A percentile compares a stretch with the other conserved stretches of the same genome.
phyloP scores from a whole-genome alignment of 2,329 filamentous ascomycete species.

The Colletotrichum plurivorum region DNA sequence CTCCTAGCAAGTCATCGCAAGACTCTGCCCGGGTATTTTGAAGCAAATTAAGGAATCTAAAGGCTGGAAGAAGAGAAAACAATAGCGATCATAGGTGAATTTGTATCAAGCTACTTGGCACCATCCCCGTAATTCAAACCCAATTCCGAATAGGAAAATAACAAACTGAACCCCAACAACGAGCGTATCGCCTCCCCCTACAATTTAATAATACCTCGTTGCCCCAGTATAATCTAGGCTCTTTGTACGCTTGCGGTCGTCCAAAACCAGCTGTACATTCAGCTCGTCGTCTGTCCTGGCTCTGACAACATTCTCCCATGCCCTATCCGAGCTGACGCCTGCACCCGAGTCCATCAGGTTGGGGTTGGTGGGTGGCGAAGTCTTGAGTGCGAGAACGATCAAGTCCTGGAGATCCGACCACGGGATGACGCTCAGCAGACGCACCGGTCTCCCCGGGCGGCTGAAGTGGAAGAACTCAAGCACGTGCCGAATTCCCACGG shows the following conservation, averaged over 20 bases:
- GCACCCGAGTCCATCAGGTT: constrained; percentile 8
- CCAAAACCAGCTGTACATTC: constrained; percentile 1
- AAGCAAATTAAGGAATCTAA: no score
- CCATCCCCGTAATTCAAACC: no score
- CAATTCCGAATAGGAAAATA: no score
- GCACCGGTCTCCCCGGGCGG: not conserved
- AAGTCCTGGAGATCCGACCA: constrained; percentile 30
- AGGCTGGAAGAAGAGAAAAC: no score
- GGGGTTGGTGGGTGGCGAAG: not conserved
- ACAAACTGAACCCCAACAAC: not conserved
- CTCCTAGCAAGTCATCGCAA: no score
- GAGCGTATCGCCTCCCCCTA: not conserved
- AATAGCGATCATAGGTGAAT: no score
- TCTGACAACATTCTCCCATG: constrained; percentile 14
- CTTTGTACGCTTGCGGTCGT: not conserved
- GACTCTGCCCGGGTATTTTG: no score
- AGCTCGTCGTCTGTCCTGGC: constrained; percentile 1
- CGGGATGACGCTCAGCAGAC: constrained; percentile 6
- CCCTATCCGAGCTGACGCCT: not conserved
- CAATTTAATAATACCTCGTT: not conserved
- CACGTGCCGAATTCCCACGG: not conserved
- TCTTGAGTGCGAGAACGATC: constrained; percentile 8
- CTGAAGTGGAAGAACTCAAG: not conserved
- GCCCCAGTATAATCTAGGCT: not conserved
- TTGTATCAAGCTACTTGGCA: no score